Percentiles rank a stretch among this genome's conserved stretches.
These are phyloP conservation scores for Raphanus hybrid DNA, from an alignment of 441 rosid species.

Conservation along the genomic window DNA sequence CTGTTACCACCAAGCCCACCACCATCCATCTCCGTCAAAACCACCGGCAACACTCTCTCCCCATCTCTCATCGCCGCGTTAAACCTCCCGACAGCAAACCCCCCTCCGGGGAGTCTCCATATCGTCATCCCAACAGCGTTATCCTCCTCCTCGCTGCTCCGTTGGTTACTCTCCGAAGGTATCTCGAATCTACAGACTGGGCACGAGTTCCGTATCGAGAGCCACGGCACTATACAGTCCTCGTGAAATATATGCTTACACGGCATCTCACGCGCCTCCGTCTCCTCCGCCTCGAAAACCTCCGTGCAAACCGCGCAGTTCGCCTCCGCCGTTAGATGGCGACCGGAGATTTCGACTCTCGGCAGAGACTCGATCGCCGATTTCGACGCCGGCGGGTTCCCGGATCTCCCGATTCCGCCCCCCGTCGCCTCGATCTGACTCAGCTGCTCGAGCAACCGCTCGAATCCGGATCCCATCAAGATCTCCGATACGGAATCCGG, in stretches of 20 bases:
- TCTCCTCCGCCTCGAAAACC: constrained; percentile 66
- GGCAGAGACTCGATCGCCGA: constrained; percentile 80
- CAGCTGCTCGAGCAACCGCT: constrained; percentile 68
- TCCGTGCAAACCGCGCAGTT: constrained; percentile 86
- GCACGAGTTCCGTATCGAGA: constrained; percentile 71
- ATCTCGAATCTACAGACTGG: constrained; percentile 79
- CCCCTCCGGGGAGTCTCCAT: constrained; percentile 78
- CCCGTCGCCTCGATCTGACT: constrained; percentile 58
- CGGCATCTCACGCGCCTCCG: constrained; percentile 78
- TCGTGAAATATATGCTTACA: constrained; percentile 80
- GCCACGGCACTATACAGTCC: constrained; percentile 89
- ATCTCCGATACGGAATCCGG: constrained; percentile 73
- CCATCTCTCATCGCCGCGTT: constrained; percentile 52
- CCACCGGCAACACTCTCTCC: constrained; percentile 62
- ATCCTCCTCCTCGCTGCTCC: constrained; percentile 11
- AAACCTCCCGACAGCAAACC: constrained; percentile 78
- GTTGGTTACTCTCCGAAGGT: constrained; percentile 40
- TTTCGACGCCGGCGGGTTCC: constrained; percentile 79
- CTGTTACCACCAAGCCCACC: constrained; percentile 46
- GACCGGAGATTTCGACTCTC: constrained; percentile 49
- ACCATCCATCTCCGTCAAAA: constrained; percentile 68
- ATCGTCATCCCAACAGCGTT: constrained; percentile 64
- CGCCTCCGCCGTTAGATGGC: constrained; percentile 51
- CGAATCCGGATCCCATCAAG: constrained; percentile 75
- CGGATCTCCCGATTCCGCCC: constrained; percentile 55